phyloP scores from a whole-genome alignment of 1,284 basidiomycete species.

The Puccinia novopanici region DNA sequence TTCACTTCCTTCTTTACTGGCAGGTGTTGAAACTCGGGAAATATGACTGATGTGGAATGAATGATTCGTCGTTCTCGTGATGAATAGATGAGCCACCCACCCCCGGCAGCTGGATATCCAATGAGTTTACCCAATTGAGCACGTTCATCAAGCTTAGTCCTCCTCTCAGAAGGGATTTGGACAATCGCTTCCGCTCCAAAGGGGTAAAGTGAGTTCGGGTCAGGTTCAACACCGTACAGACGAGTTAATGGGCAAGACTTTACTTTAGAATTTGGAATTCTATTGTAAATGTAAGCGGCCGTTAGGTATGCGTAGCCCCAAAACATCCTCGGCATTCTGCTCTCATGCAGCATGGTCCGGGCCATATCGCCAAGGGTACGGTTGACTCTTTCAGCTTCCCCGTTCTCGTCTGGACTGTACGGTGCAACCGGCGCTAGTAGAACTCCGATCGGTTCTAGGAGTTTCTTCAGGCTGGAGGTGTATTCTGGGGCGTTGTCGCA shows the following conservation, averaged over 20 bases:
- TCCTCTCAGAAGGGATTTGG: not conserved
- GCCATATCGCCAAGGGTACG: slow-evolving; percentile 17
- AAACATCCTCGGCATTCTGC: not conserved
- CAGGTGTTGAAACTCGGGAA: not conserved
- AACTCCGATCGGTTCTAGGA: not conserved
- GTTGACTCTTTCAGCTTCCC: slow-evolving; percentile 18
- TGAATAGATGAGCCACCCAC: slow-evolving; percentile 21
- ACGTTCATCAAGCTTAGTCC: slow-evolving; percentile 12
- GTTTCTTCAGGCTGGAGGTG: too few relatives aligned
- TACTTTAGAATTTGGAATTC: not conserved
- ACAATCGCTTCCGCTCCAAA: slow-evolving; percentile 7
- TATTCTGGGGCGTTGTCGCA: slow-evolving; percentile 1
- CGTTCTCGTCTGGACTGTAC: not conserved
- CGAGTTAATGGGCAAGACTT: not conserved
- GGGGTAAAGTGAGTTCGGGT: not conserved
- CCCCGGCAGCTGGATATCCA: not conserved
- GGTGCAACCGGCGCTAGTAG: not conserved
- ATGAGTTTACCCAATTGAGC: not conserved
- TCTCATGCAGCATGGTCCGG: not conserved
- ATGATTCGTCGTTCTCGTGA: not conserved
- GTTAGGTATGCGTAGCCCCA: not conserved
- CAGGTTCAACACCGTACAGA: not conserved
- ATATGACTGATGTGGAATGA: not conserved
- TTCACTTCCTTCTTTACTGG: not conserved
- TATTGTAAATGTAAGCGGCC: too few relatives aligned